Evolutionary conservation across 306 rosid genomes (phyloP).

Genomic region (Leucaena leucocephala): DNA sequence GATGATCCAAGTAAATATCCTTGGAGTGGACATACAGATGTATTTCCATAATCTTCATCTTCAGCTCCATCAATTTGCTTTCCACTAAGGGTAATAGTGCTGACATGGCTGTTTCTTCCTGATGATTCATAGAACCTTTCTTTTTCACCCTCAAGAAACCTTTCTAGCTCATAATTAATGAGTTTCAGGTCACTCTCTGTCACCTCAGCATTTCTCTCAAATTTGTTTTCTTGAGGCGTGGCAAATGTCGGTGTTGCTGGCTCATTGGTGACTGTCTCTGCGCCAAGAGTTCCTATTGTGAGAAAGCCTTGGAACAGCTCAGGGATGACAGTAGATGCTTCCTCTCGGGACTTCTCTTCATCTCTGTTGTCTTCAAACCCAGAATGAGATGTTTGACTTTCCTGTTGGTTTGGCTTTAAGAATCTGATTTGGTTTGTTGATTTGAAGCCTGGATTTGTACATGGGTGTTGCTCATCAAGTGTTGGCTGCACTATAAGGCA

Average conservation of each 20-base stretch:
- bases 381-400: too few relatives aligned
- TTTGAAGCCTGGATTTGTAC: too few relatives aligned
- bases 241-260: conserved; percentile 87
- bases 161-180: conserved; percentile 76
- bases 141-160: conserved; percentile 74
- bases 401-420: too few relatives aligned
- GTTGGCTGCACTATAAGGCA: conserved; percentile 63
- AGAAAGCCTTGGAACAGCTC: conserved; percentile 88
- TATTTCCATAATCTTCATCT: conserved; percentile 62
- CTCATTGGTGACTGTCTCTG: conserved; percentile 55
- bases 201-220: conserved; percentile 49
- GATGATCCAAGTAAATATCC: conserved; percentile 85
- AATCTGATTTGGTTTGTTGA: too few relatives aligned
- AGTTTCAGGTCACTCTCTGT: conserved; percentile 74
- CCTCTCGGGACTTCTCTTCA: conserved; percentile 42
- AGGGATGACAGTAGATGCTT: conserved; percentile 49
- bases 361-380: conserved; percentile 36
- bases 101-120: conserved; percentile 69
- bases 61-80: conserved; percentile 59
- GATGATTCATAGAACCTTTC: conserved; percentile 63
- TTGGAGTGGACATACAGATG: conserved; percentile 77
- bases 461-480: background rate
- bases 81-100: conserved; percentile 64
- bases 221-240: conserved; percentile 56
- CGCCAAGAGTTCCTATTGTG: conserved; percentile 90